Base-by-base conservation (phyloP, 2,329 filamentous ascomycete species). In the Pyrenochaeta sp. region DNA sequence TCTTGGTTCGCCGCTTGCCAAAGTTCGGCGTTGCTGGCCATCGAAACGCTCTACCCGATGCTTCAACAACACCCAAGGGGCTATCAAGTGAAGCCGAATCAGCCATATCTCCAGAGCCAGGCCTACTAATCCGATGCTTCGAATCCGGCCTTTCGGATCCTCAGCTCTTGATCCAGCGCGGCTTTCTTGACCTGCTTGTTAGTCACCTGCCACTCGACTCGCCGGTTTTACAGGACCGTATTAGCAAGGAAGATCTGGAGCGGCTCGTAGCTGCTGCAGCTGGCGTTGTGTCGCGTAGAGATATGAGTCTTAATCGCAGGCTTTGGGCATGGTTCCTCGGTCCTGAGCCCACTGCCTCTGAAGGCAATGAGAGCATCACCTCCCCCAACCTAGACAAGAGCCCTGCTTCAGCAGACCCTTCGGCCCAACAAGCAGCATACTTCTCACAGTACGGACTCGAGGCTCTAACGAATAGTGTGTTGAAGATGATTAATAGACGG, bases 281-380 rank as follows among this genome's bases (percentile, higher is more conserved):
- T n/a, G 88, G 90, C 1, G 93, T 99, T 17, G 92, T 98, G 1
- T 88, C 88, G 17, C 85, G 95, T 44, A 87, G 93, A 75, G 95
- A 99, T 61, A 99, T 99, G 95, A 96, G 94, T 71, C 79, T 99
- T 43, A 99, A 99, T 73, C 83, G 95, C 64, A 86, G 95, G 32
- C 79, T 99, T n/a, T 98, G 94, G 92, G 87, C 90, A 37, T 99
- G 95, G 95, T 88, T 98, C 56, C 82, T 99, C 1, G 95, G 95
- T 0, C 93, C 93, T 2, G 91, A 87, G 47, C 74, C 80, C n/a
- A 59, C 75, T 37, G 77, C 73, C 27, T 46, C 60, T 85, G 71
- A 74, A 5, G 60, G 45, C 4, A 61, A 60, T 18, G 69, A 72
- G 3, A 58, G 49, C 45, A 45, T 60, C 27, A 60, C 56, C 17